Evolutionary conservation across 768 basidiomycete genomes (phyloP), one percentile per base, ranked within the genome.

Genomic region (Phallus indusiatus): DNA sequence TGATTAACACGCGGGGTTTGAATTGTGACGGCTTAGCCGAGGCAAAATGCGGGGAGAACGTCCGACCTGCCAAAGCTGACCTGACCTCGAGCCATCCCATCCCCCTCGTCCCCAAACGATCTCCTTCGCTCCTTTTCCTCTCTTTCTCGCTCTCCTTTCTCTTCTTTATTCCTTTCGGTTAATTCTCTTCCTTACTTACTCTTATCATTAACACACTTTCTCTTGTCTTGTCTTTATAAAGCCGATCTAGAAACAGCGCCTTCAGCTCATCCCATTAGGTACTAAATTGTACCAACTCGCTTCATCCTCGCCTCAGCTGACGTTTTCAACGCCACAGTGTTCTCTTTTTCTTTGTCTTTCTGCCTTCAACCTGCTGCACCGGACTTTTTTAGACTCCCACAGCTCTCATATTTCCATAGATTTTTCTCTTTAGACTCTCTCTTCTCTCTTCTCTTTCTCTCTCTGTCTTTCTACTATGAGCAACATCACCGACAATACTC

Each of bases 1-100:
- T 51, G 50, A 51, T 51, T 22, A 22, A 51, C 36, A 22, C 47
- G 46, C 55, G 55, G 55, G 55, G 55, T 56, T 56, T 56, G 55
- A 56, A 56, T 56, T 51, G 14, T 14, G 12, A 14, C n/a, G 37
- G 33, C 18, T 42, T 56, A 47, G 55, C 55, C 55, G 55, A 49
- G 20, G 14, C 42, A 42, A 42, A 56, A 49, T 56, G 55, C 50
- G 21, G 46, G 55, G 55, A 46, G 47, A 18, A 24, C 37, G 12
- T 42, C 28, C 28, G 28, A 28, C 55, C 46, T 56, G 55, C 18
- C 55, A 56, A 56, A 47, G 24, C 48, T 56, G n/a, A 56, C 20
- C 17, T 46, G 16, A 12, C 42, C 28, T 28, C 28, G 28, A 28
- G n/a, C 42, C 42, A n/a, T 42, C 42, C n/a, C 12, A 5, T 42